phyloP scores from a whole-genome alignment of 192 early-diverging fungal genomes.

The Rhizophagus clarus region DNA sequence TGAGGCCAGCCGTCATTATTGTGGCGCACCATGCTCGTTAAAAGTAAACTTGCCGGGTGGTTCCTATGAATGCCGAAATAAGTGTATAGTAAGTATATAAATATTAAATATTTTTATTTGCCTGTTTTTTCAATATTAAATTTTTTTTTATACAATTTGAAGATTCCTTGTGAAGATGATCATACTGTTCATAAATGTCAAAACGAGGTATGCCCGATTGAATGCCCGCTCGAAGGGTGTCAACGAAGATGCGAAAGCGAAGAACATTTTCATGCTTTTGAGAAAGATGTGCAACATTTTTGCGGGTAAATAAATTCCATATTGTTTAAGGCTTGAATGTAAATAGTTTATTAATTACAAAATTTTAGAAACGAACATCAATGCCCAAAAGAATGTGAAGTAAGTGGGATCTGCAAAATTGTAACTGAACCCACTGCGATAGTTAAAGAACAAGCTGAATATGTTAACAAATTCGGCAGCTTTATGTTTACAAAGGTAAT shows the following conservation, averaged over 20 bases:
- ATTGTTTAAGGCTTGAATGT: background rate
- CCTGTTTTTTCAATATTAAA: background rate
- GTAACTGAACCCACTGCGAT: constrained; percentile 31
- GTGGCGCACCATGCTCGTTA: constrained; percentile 40
- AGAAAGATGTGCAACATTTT: constrained; percentile 16
- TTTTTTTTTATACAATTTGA: background rate
- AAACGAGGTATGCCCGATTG: constrained; percentile 28
- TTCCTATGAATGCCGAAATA: constrained; percentile 20
- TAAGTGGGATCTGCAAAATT: constrained; percentile 30
- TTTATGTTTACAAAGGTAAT: constrained; percentile 36
- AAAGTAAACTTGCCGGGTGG: background rate
- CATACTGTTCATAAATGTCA: constrained; percentile 37
- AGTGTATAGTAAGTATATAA: constrained; percentile 13
- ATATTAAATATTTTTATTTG: background rate
- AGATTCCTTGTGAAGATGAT: constrained; percentile 27
- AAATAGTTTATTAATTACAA: background rate
- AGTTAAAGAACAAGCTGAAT: constrained; percentile 43
- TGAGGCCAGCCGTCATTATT: constrained; percentile 35
- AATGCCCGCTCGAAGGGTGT: constrained; percentile 19
- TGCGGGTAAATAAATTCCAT: constrained; percentile 19
- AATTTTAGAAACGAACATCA: constrained; percentile 30
- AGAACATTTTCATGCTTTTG: constrained; percentile 24
- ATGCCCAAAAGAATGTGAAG: constrained; percentile 30
- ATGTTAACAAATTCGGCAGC: constrained; percentile 31
- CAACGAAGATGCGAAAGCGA: constrained; percentile 6